Evolutionary conservation across 768 basidiomycete species (phyloP).

Genomic region (Ramaria sp.): DNA sequence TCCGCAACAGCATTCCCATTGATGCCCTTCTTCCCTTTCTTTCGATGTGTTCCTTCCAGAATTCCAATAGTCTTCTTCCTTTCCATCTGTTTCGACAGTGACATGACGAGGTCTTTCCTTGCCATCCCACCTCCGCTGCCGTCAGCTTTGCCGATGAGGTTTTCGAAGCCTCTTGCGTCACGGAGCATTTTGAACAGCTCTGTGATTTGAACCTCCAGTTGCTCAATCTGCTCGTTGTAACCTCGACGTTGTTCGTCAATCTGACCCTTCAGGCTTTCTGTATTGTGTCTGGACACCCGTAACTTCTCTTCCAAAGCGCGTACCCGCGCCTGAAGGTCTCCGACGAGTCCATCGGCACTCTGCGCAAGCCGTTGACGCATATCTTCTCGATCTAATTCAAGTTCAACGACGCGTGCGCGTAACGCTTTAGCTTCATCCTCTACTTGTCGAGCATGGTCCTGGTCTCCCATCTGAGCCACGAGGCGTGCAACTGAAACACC

Average conservation of each 20-base stretch:
- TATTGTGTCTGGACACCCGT: constrained; percentile 66
- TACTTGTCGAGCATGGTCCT: constrained; percentile 69
- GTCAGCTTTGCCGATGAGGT: constrained; percentile 37
- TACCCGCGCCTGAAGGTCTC: constrained; percentile 65
- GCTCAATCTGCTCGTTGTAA: constrained; percentile 79
- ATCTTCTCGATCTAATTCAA: constrained; percentile 73
- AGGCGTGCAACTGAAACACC: constrained; percentile 85
- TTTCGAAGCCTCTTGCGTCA: constrained; percentile 70
- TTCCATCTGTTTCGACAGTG: constrained; percentile 74
- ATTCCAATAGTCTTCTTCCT: constrained; percentile 76
- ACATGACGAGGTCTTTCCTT: constrained; percentile 68
- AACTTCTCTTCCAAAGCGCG: constrained; percentile 68
- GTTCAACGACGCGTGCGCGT: constrained; percentile 47
- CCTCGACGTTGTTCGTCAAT: constrained; percentile 64
- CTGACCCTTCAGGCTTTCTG: constrained; percentile 63
- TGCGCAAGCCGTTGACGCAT: constrained; percentile 75
- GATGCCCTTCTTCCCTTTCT: constrained; percentile 13
- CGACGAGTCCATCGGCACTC: constrained; percentile 77
- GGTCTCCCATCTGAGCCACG: constrained; percentile 83
- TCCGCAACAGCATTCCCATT: constrained; percentile 25
- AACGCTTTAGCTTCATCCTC: constrained; percentile 69
- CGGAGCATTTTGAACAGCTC: constrained; percentile 91
- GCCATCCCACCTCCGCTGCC: constrained; percentile 51
- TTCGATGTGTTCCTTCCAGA: constrained; percentile 50
- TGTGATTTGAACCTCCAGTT: constrained; percentile 86